Percentiles rank a stretch among this genome's conserved stretches.
phyloP scores from a whole-genome alignment of 495 filamentous ascomycete genomes.

The Pyrenopolyporus hunteri region DNA sequence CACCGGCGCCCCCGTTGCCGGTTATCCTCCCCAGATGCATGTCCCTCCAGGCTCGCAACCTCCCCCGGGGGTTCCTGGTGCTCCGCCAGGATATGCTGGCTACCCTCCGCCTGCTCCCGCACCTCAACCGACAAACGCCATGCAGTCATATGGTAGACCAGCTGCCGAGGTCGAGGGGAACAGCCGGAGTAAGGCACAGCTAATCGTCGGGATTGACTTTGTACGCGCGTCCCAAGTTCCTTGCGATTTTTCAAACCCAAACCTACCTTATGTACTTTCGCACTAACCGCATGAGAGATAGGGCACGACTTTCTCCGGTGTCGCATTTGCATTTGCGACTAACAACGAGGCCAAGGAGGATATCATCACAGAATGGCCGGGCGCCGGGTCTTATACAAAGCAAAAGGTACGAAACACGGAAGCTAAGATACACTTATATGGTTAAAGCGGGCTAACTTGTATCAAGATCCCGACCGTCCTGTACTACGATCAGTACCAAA shows the following conservation, averaged over 20 bases:
- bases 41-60: constrained; percentile 57
- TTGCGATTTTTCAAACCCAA: too few species aligned
- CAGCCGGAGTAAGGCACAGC: constrained; percentile 77
- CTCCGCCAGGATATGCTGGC: constrained; percentile 52
- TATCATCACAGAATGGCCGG: constrained; percentile 80
- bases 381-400: constrained; percentile 75
- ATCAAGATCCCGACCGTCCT: constrained; percentile 72
- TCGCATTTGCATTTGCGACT: constrained; percentile 76
- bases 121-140: constrained; percentile 47
- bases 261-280: not conserved
- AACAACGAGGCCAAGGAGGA: constrained; percentile 80
- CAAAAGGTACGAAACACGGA: constrained; percentile 63
- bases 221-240: constrained; percentile 54
- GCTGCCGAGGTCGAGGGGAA: constrained; percentile 86
- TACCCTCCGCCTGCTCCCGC: constrained; percentile 52
- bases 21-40: constrained; percentile 62
- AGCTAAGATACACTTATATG: not conserved
- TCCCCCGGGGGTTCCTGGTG: constrained; percentile 55
- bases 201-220: constrained; percentile 84
- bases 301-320: constrained; percentile 78
- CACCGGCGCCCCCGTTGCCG: constrained; percentile 60
- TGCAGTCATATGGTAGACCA: constrained; percentile 43
- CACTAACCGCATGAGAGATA: constrained; percentile 44
- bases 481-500: constrained; percentile 79
- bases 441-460: constrained; percentile 26